These are phyloP conservation scores for Castanea mollissima DNA, from an alignment of 306 rosid species.

Conservation along the genomic window DNA sequence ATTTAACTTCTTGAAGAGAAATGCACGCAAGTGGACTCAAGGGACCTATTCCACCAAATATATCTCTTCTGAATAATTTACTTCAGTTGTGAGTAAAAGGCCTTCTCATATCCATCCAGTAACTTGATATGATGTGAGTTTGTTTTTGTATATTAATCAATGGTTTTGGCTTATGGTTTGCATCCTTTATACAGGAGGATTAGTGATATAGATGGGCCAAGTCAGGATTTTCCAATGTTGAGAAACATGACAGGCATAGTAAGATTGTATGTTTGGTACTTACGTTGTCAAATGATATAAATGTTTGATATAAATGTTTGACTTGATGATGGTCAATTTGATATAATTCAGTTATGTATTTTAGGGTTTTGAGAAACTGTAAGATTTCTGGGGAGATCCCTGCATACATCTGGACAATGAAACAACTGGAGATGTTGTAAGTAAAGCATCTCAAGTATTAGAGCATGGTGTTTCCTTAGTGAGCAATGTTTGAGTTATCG, in stretches of 20 bases:
- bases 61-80: conserved; percentile 60
- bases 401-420: conserved; percentile 57
- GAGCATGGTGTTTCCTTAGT: neutral
- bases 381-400: conserved; percentile 79
- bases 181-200: conserved; percentile 53
- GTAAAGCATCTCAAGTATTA: conserved; percentile 30
- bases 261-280: conserved; percentile 57
- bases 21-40: conserved; percentile 85
- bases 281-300: neutral
- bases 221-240: conserved; percentile 67
- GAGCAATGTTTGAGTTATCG: neutral
- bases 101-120: neutral
- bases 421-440: conserved; percentile 53
- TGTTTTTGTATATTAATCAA: neutral
- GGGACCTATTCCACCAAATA: conserved; percentile 73
- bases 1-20: conserved; percentile 52
- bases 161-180: conserved; percentile 11
- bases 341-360: conserved; percentile 25
- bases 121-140: neutral
- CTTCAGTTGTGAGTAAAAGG: conserved; percentile 52
- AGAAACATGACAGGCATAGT: conserved; percentile 33
- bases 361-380: conserved; percentile 81
- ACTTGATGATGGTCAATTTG: conserved; percentile 22
- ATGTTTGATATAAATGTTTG: conserved; percentile 5
- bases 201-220: conserved; percentile 67